Evolutionary conservation across 495 filamentous ascomycete genomes (phyloP).

Genomic region (Daldinia loculata): DNA sequence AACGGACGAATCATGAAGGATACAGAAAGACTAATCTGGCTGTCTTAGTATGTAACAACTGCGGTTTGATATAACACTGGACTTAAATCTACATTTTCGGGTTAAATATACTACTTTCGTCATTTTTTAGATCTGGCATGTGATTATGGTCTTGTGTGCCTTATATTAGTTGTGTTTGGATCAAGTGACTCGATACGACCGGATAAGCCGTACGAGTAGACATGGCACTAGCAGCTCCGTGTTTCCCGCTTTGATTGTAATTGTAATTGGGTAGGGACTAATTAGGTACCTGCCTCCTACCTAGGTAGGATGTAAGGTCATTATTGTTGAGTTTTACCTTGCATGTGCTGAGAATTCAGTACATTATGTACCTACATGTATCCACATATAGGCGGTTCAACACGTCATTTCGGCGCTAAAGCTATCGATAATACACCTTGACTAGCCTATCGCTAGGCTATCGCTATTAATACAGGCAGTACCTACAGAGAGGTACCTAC

Average conservation of each 20-base stretch:
- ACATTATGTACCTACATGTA: neutral
- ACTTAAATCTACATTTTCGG: too few species aligned
- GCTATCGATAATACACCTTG: neutral
- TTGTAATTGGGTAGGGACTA: neutral
- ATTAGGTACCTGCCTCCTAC: too few species aligned
- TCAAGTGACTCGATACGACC: conserved; percentile 10
- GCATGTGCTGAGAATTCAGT: neutral
- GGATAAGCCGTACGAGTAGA: neutral
- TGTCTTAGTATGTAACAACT: too few species aligned
- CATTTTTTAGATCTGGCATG: conserved; percentile 37
- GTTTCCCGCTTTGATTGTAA: neutral
- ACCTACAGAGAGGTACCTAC: conserved; percentile 6
- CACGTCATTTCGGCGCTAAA: neutral
- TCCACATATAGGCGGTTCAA: neutral
- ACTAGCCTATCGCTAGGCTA: too few species aligned
- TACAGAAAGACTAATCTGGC: neutral
- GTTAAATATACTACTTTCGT: conserved; percentile 2
- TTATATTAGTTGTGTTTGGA: neutral
- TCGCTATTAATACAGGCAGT: too few species aligned
- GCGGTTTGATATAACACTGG: too few species aligned
- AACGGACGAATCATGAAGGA: neutral
- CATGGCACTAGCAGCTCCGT: neutral
- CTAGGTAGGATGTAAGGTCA: neutral
- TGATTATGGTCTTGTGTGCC: conserved; percentile 31
- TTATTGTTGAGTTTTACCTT: neutral